Percentiles rank a stretch among this genome's conserved stretches.
Conservation (phyloP, 306 rosid genomes). For the Quercus suber region DNA sequence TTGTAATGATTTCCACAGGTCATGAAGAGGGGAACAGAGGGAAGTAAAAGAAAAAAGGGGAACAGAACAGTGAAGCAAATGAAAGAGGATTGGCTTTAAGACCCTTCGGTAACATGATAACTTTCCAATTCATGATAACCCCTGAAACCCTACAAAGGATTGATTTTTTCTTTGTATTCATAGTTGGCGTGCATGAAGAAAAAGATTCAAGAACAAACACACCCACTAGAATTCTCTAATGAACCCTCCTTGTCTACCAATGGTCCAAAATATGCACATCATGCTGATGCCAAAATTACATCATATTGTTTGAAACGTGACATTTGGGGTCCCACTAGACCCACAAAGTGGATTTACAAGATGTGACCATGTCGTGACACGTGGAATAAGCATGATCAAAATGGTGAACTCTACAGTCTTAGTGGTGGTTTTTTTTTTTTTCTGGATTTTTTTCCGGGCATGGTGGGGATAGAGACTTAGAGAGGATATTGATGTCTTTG, state of each 20-base stretch:
- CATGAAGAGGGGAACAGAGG: not conserved
- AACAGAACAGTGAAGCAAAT: slow-evolving; percentile 11
- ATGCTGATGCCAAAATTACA: slow-evolving; percentile 51
- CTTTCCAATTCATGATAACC: slow-evolving; percentile 37
- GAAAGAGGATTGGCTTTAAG: slow-evolving; percentile 16
- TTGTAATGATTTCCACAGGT: slow-evolving; percentile 28
- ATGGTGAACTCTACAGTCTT: slow-evolving; percentile 8
- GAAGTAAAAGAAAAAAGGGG: not conserved
- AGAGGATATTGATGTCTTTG: slow-evolving; percentile 18
- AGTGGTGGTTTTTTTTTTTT: slow-evolving; percentile 8
- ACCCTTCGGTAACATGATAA: slow-evolving; percentile 31
- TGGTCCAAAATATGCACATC: slow-evolving; percentile 27
- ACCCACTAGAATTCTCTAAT: slow-evolving; percentile 14
- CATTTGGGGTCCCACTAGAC: not conserved
- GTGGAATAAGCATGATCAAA: not conserved
- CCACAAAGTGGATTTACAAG: slow-evolving; percentile 8
- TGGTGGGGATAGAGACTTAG: slow-evolving; percentile 3
- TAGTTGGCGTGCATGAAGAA: slow-evolving; percentile 43
- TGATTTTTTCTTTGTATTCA: slow-evolving; percentile 30
- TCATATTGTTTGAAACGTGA: slow-evolving; percentile 14
- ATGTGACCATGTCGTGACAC: not conserved
- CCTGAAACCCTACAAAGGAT: slow-evolving; percentile 35
- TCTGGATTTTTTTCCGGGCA: too few relatives aligned
- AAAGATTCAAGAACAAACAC: slow-evolving; percentile 1
- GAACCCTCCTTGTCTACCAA: slow-evolving; percentile 20